Conservation (phyloP, 495 filamentous ascomycete genomes). For the Melanomma pulvis-pyrius region DNA sequence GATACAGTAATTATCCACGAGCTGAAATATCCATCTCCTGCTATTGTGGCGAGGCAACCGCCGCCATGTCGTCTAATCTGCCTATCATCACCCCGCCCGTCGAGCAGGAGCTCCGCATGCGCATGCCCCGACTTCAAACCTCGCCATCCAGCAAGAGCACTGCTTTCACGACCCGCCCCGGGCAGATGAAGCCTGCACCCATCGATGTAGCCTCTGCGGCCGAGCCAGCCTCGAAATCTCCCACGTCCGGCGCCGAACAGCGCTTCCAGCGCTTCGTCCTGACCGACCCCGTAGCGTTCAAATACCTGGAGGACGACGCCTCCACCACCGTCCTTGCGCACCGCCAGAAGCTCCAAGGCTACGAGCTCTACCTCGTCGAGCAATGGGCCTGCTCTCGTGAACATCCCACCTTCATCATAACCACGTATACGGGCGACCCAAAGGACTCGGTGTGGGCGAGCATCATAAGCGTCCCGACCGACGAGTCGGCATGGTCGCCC, state of each 20-base stretch:
- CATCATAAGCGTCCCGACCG: conserved; percentile 80
- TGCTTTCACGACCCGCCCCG: neutral
- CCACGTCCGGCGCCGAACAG: conserved; percentile 11
- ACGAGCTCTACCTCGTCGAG: conserved; percentile 93
- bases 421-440: conserved; percentile 87
- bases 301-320: conserved; percentile 85
- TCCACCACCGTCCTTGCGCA: conserved; percentile 75
- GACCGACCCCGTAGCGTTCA: conserved; percentile 50
- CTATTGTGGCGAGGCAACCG: neutral
- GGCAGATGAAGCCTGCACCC: conserved; percentile 7
- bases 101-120: conserved; percentile 25
- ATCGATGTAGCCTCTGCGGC: conserved; percentile 4
- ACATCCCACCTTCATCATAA: conserved; percentile 89
- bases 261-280: conserved; percentile 49
- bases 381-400: conserved; percentile 95
- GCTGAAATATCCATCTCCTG: neutral
- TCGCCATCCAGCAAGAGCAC: conserved; percentile 11
- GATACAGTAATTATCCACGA: neutral
- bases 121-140: conserved; percentile 27
- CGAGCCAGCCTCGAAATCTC: neutral
- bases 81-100: conserved; percentile 1
- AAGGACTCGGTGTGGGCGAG: conserved; percentile 75
- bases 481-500: conserved; percentile 80
- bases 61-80: conserved; percentile 20
- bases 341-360: conserved; percentile 70